Percentiles rank a stretch among this genome's conserved stretches.
Conservation (phyloP, 768 basidiomycete species). For the Leccinum barrowsii region DNA sequence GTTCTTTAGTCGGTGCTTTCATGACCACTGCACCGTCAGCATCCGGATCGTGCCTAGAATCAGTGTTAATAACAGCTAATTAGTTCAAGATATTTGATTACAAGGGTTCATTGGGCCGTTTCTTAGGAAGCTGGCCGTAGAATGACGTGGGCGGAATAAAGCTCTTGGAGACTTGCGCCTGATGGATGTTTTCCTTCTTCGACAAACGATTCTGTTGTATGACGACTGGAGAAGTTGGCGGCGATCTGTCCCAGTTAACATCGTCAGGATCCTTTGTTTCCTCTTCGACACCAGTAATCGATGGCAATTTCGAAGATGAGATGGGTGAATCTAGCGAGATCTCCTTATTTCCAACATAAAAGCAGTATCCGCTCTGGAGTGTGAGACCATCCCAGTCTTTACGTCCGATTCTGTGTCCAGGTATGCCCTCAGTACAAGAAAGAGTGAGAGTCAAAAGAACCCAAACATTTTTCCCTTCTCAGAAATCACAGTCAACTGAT, state of each 20-base stretch:
- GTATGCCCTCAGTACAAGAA: conserved; percentile 6
- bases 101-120: conserved; percentile 26
- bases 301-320: conserved; percentile 49
- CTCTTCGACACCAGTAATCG: conserved; percentile 32
- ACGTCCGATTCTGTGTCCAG: conserved; percentile 51
- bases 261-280: conserved; percentile 24
- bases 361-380: conserved; percentile 38
- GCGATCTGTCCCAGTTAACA: conserved; percentile 5
- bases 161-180: conserved; percentile 13
- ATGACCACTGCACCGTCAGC: conserved; percentile 81
- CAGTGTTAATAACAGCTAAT: neutral
- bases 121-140: conserved; percentile 44
- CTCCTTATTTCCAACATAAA: conserved; percentile 55
- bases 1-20: conserved; percentile 68
- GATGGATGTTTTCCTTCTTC: conserved; percentile 23
- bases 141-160: conserved; percentile 60
- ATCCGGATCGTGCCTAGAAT: conserved; percentile 68
- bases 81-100: conserved; percentile 3
- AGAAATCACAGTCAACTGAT: conserved; percentile 58
- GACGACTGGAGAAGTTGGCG: conserved; percentile 12
- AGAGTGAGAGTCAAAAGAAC: neutral
- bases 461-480: conserved; percentile 68
- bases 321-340: conserved; percentile 58
- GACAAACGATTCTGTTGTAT: conserved; percentile 2
- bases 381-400: conserved; percentile 56